Conservation (phyloP, 768 basidiomycete species). For the Lyophyllum semitale region DNA sequence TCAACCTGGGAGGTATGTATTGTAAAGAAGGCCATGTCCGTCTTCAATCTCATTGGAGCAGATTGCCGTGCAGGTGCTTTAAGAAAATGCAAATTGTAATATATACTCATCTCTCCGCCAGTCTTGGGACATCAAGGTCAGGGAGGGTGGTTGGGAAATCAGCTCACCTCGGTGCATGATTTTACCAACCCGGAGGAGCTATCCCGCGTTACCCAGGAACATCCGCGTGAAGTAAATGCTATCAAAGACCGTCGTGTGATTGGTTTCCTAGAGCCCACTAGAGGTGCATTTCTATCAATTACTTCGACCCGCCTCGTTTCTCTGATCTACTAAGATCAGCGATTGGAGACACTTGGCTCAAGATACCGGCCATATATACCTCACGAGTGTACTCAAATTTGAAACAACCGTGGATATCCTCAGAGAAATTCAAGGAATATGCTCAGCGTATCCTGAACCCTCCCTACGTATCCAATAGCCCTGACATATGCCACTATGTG, state of each 20-base stretch:
- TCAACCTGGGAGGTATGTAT: conserved; percentile 47
- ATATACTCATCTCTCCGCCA: not conserved
- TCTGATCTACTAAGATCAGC: conserved; percentile 25
- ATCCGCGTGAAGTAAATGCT: conserved; percentile 50
- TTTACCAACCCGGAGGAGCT: conserved; percentile 41
- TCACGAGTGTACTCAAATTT: conserved; percentile 3
- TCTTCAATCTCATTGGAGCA: conserved; percentile 1
- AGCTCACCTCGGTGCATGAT: conserved; percentile 48
- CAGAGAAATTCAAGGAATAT: conserved; percentile 31
- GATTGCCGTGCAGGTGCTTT: conserved; percentile 16
- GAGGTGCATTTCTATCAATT: conserved; percentile 39
- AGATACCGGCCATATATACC: conserved; percentile 34
- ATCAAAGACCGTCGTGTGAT: conserved; percentile 48
- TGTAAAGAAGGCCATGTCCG: not conserved
- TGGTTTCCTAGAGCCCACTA: conserved; percentile 57
- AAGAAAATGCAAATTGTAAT: not conserved
- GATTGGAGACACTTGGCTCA: conserved; percentile 47
- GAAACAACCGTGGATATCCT: conserved; percentile 34
- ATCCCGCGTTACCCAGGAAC: conserved; percentile 46
- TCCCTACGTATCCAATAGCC: conserved; percentile 44
- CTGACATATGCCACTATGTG: conserved; percentile 40
- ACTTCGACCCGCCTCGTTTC: not conserved
- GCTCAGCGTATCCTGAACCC: conserved; percentile 37
- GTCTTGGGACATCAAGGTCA: conserved; percentile 7
- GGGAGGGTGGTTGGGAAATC: conserved; percentile 42